Base-by-base conservation (phyloP, 2,329 filamentous ascomycete species). In the Venturia asperata region DNA sequence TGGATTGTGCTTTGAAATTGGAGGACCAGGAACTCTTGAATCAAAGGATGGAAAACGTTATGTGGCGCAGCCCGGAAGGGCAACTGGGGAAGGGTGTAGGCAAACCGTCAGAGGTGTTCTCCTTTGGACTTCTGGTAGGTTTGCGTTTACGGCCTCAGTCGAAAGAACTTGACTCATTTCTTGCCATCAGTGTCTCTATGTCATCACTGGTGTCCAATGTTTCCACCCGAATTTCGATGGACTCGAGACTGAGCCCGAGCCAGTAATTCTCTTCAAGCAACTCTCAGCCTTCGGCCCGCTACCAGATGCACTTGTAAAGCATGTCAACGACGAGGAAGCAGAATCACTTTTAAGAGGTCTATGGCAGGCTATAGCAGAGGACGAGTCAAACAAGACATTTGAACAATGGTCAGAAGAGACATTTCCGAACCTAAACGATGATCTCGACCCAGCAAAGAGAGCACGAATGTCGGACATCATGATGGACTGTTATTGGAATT, bases 61-160 rank as follows among this genome's bases (percentile, higher is more conserved):
- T 77, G 73, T 77, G 74, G 75, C 73, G 74, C 70, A 77, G 75
- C 69, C 75, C 72, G 64, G 75, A 77, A 71, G 73, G 70, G 66
- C 74, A 77, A 67, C 74, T 72, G 9, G 73, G 73, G 67, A 71
- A 67, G 45, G 71, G 72, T 41, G 64, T 74, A 42, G 71, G 69
- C 7, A 74, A 75, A 67, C 72, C 74, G 63, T 77, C 73, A 56
- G 75, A 76, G 64, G 69, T 77, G 19, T 76, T 73, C 70, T 77
- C 74, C 7, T 76, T 76, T 66, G 73, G 74, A 66, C 70, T 77
- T 17, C 72, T 78, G 21, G 74, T 77, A 70, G 71, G 74, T 71
- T 27, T 65, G 19, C 42, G 42, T 47, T 47, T 47, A 47, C 64
- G 64, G 66, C 67, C 43, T 61, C 68, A 65, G 42, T 67, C 58